Conservation (phyloP, 2,329 filamentous ascomycete species). For the Penicillium sp. region DNA sequence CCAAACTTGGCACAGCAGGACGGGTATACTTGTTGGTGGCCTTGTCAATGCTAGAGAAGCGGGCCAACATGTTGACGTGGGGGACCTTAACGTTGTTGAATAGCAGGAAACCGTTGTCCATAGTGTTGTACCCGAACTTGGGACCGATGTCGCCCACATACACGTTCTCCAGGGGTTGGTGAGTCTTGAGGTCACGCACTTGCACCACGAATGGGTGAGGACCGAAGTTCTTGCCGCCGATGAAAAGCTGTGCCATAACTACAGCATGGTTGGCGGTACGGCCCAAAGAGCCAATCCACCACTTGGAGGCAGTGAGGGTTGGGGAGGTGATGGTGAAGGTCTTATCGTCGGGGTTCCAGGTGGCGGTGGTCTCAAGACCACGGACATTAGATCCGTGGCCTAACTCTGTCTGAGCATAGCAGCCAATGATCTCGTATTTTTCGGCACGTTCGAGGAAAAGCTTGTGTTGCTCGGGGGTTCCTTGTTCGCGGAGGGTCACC, state of each 20-base stretch:
- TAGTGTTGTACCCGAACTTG: slow-evolving; percentile 77
- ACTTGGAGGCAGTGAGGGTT: slow-evolving; percentile 73
- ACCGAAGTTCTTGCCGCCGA: slow-evolving; percentile 68
- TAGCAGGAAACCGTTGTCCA: slow-evolving; percentile 79
- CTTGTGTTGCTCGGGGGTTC: slow-evolving; percentile 71
- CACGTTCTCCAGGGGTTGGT: slow-evolving; percentile 67
- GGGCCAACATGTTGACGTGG: slow-evolving; percentile 70
- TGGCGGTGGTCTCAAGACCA: slow-evolving; percentile 71
- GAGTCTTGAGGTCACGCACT: slow-evolving; percentile 69
- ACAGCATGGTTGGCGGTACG: slow-evolving; percentile 75
- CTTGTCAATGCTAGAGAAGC: slow-evolving; percentile 69
- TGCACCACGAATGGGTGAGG: slow-evolving; percentile 79
- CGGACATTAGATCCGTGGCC: slow-evolving; percentile 77
- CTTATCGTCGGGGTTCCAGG: slow-evolving; percentile 72
- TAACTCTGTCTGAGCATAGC: slow-evolving; percentile 79
- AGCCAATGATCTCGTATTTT: slow-evolving; percentile 72
- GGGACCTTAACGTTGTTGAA: slow-evolving; percentile 76
- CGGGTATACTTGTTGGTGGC: slow-evolving; percentile 68
- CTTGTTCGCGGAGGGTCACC: slow-evolving; percentile 71
- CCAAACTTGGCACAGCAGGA: slow-evolving; percentile 65
- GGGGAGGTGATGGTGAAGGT: slow-evolving; percentile 75
- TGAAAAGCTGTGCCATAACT: slow-evolving; percentile 74
- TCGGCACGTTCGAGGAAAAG: slow-evolving; percentile 69
- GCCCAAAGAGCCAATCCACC: slow-evolving; percentile 81
- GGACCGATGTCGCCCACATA: slow-evolving; percentile 80